Evolutionary conservation across 1,139 yeast genomes (phyloP), one percentile per base, ranked within the genome.

Genomic region (Eremothecium cymbalariae): DNA sequence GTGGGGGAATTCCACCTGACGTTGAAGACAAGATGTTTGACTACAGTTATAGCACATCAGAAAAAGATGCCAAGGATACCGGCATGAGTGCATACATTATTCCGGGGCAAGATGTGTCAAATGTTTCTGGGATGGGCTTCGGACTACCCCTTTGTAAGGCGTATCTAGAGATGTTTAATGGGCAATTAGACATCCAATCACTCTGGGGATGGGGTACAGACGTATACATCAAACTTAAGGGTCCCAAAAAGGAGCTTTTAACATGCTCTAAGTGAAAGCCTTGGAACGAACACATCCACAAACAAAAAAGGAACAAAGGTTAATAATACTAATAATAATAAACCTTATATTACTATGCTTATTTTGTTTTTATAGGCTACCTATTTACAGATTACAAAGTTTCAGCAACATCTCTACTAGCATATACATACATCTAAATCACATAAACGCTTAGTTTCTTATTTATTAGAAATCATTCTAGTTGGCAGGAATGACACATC

Each of bases 121-220:
- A 75, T 5, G 84, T 86, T 21, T 95, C 96, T 0, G 98, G 98
- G 0, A 80, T 90, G 83, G 98, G 98, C 0, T 88, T 85, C 53
- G 98, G 98, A 0, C 60, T 88, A 35, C 97, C 97, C 1, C 63
- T 88, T 41, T 83, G 90, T 62, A 72, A 74, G 50, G 79, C 82
- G 0, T 79, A 79, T 48, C 73, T 78, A 23, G 79, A 74, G 51
- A 68, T 77, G 50, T 77, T 78, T 52, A 77, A 77, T 25, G 97
- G 97, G 1, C 73, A 70, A 57, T 68, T 88, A 42, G 77, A 79
- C 25, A 66, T 88, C 24, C 94, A 86, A 54, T 77, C 82, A 20
- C 75, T 85, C 43, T 72, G 74, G 57, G 95, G 95, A 1, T 75
- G 84, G 75, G 98, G 98, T 6, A 77, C 84, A 0, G 83, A 76